These are phyloP conservation scores for Cymbidium sinense DNA, from an alignment of 106 monocot species.

Conservation along the genomic window DNA sequence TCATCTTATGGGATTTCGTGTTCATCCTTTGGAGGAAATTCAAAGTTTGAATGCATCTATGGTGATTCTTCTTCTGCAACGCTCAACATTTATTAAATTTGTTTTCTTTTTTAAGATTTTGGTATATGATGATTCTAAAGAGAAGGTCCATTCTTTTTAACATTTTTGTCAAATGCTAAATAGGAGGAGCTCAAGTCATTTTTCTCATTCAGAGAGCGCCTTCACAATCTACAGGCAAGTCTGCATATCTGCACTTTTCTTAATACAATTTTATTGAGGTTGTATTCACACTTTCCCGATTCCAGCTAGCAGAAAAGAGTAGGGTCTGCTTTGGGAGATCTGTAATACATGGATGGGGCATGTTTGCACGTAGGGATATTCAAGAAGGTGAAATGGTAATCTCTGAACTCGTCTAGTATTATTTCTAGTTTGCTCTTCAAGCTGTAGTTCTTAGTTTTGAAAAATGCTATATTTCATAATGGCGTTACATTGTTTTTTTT, in stretches of 20 bases:
- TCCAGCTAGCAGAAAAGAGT: constrained; percentile 65
- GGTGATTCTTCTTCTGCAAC: constrained; percentile 23
- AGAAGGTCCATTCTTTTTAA: not conserved
- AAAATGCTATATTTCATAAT: not conserved
- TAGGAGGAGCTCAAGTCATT: constrained; percentile 58
- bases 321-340: constrained; percentile 93
- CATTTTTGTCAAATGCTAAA: constrained; percentile 9
- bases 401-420: not conserved
- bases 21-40: constrained; percentile 54
- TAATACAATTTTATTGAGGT: not conserved
- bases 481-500: not conserved
- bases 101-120: not conserved
- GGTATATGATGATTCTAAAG: not conserved
- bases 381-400: constrained; percentile 99
- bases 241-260: not conserved
- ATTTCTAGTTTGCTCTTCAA: not conserved
- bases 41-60: constrained; percentile 43
- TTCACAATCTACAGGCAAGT: constrained; percentile 57
- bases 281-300: not conserved
- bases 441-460: not conserved
- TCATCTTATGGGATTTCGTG: constrained; percentile 45
- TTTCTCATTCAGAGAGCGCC: constrained; percentile 75
- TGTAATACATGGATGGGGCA: constrained; percentile 98
- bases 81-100: not conserved
- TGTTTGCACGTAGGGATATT: constrained; percentile 85